A percentile compares a stretch with the other conserved stretches of the same genome.
These are phyloP conservation scores for Picocystis sp. DNA, from an alignment of 163 green algal genomes.

Conservation along the genomic window DNA sequence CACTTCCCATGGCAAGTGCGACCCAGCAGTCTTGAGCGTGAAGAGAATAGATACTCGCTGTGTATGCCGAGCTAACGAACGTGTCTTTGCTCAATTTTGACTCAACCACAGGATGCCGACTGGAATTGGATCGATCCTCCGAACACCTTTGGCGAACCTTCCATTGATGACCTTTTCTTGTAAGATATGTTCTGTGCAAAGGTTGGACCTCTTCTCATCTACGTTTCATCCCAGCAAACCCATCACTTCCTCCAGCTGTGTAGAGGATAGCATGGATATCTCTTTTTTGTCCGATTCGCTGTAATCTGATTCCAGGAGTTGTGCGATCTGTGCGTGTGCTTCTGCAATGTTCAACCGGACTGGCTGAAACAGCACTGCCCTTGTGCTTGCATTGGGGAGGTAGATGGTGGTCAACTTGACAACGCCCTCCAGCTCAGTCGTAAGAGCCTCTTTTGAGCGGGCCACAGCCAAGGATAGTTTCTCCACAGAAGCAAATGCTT, in stretches of 20 bases:
- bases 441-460: constrained; percentile 50
- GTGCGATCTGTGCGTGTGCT: constrained; percentile 59
- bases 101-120: too few species aligned
- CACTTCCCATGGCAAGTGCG: constrained; percentile 5
- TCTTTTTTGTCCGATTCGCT: constrained; percentile 12
- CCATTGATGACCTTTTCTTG: too few species aligned
- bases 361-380: constrained; percentile 72
- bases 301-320: constrained; percentile 43
- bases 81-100: too few species aligned
- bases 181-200: too few species aligned
- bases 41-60: too few species aligned
- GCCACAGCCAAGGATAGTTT: constrained; percentile 60
- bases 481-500: constrained; percentile 77
- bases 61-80: too few species aligned
- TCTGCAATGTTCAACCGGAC: constrained; percentile 87
- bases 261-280: neutral
- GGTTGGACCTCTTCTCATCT: too few species aligned
- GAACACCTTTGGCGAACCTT: too few species aligned
- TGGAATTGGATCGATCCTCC: too few species aligned
- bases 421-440: constrained; percentile 32
- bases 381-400: constrained; percentile 56
- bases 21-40: too few species aligned
- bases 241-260: constrained; percentile 16
- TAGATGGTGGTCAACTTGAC: constrained; percentile 59
- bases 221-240: constrained; percentile 3